Evolutionary conservation across 2,329 filamentous ascomycete species (phyloP).

Genomic region (Capronia coronata): DNA sequence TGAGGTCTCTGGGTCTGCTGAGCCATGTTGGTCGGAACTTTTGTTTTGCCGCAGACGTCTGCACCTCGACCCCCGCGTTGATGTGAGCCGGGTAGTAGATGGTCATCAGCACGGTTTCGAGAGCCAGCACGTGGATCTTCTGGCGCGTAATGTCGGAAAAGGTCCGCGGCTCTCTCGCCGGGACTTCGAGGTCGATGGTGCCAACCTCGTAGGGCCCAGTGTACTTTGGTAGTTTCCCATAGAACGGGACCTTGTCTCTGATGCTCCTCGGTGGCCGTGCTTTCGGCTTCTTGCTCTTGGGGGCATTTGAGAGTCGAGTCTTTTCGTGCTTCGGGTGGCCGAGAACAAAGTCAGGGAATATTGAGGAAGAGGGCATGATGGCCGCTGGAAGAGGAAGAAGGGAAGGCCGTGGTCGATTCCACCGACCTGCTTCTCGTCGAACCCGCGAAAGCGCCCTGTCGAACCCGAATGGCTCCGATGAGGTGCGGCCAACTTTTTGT

Average conservation of each 20-base stretch:
- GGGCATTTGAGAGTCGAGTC: constrained; percentile 8
- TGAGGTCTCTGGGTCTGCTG: constrained; percentile 50
- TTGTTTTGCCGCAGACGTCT: constrained; percentile 38
- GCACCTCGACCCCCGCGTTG: constrained; percentile 35
- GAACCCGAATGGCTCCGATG: too few species aligned
- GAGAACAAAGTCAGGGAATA: constrained; percentile 25
- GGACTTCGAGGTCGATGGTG: constrained; percentile 52
- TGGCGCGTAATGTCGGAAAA: constrained; percentile 49
- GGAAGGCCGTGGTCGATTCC: too few species aligned
- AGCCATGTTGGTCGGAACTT: constrained; percentile 57
- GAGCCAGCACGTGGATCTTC: constrained; percentile 43
- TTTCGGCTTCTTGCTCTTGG: constrained; percentile 34
- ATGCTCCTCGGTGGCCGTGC: constrained; percentile 41
- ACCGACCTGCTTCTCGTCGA: too few species aligned
- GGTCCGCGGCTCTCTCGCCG: constrained; percentile 41
- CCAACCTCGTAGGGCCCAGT: constrained; percentile 49
- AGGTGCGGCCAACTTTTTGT: too few species aligned
- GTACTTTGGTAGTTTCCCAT: constrained; percentile 44
- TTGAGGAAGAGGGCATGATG: constrained; percentile 9
- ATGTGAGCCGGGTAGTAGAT: constrained; percentile 59
- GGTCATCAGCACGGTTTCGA: constrained; percentile 57
- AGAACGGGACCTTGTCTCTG: constrained; percentile 45
- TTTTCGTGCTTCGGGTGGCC: constrained; percentile 19
- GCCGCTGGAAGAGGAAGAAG: too few species aligned
- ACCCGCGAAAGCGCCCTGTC: too few species aligned